Base-by-base conservation (phyloP, 768 basidiomycete species). In the Strobilomyces confusus region DNA sequence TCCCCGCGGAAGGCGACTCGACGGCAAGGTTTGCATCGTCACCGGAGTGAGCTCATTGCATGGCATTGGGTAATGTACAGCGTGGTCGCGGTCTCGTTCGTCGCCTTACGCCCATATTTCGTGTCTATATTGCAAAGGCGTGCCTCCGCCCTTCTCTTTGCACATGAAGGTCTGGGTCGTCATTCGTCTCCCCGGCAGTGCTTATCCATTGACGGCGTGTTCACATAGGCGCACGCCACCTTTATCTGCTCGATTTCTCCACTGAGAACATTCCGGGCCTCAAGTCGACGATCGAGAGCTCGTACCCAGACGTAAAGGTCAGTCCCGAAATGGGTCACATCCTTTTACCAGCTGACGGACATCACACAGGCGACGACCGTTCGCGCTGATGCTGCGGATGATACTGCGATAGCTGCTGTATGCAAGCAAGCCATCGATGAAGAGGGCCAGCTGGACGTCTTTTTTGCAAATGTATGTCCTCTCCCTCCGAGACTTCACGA, bases 381-480 rank as follows among this genome's bases (percentile, higher is more conserved):
- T 32, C 80, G 85, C 64, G 93, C 82, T 14, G 95, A 98, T 66
- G 94, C 93, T 14, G 85, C 92, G 19, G 84, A 92, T 63, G 86
- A 92, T 49, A 60, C 69, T 13, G 79, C 85, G 11, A 85, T 97
- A 51, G 75, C 80, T 20, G 72, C 70, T 7, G 67, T 93, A 1
- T 92, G 93, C 67, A 73, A 85, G 52, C 83, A 75, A 52, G 91
- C 88, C 3, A 63, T 92, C 30, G 71, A 79, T 40, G 92, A 97
- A 55, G 86, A 95, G 65, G 92, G 93, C 9, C 79, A 83, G 54
- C 76, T 98, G 13, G 95, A 98, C 60, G 84, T 95, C 58, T 97
- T 97, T 77, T 98, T 94, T 66, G 95, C 95, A 32, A 97, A 98
- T 67, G 94, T 92, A 63, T 48, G 82, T 51, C 25, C 12, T 23